Conservation (phyloP, 2,329 filamentous ascomycete species). For the Epichloe aotearoae region DNA sequence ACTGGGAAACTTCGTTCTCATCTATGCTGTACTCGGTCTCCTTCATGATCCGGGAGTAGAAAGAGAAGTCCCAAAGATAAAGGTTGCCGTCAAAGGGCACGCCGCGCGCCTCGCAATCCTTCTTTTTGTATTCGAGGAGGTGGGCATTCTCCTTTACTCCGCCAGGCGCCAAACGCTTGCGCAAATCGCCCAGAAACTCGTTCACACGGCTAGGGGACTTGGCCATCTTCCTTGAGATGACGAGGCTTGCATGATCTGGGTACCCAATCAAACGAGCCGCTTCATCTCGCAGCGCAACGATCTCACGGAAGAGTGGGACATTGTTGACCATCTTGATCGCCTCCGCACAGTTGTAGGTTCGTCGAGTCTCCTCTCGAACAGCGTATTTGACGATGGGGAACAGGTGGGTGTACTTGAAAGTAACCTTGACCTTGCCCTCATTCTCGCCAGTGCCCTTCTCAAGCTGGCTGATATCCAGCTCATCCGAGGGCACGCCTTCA, state of each 20-base stretch:
- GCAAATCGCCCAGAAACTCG: slow-evolving; percentile 59
- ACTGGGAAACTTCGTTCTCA: slow-evolving; percentile 68
- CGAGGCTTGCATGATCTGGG: slow-evolving; percentile 60
- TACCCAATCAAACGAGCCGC: slow-evolving; percentile 66
- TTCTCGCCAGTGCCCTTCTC: slow-evolving; percentile 62
- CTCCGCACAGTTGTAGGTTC: slow-evolving; percentile 23
- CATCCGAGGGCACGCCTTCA: slow-evolving; percentile 60
- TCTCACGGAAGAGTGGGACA: slow-evolving; percentile 59
- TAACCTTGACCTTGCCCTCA: slow-evolving; percentile 60
- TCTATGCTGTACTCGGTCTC: slow-evolving; percentile 71
- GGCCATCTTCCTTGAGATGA: slow-evolving; percentile 76
- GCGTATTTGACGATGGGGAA: slow-evolving; percentile 71
- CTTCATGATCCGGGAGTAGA: slow-evolving; percentile 68
- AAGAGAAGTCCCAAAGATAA: slow-evolving; percentile 73
- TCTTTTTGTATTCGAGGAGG: slow-evolving; percentile 62
- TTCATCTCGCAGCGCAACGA: slow-evolving; percentile 63
- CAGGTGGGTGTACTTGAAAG: slow-evolving; percentile 74
- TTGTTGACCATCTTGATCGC: slow-evolving; percentile 48
- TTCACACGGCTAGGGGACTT: slow-evolving; percentile 61
- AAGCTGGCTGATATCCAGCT: slow-evolving; percentile 47
- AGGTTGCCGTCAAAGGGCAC: slow-evolving; percentile 53
- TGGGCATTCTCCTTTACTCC: slow-evolving; percentile 57
- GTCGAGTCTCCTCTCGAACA: slow-evolving; percentile 53
- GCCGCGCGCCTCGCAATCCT: slow-evolving; percentile 47
- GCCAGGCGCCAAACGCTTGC: slow-evolving; percentile 51